These are phyloP conservation scores for Clonostachys sp. DNA, from an alignment of 2,329 filamentous ascomycete genomes.

Conservation along the genomic window DNA sequence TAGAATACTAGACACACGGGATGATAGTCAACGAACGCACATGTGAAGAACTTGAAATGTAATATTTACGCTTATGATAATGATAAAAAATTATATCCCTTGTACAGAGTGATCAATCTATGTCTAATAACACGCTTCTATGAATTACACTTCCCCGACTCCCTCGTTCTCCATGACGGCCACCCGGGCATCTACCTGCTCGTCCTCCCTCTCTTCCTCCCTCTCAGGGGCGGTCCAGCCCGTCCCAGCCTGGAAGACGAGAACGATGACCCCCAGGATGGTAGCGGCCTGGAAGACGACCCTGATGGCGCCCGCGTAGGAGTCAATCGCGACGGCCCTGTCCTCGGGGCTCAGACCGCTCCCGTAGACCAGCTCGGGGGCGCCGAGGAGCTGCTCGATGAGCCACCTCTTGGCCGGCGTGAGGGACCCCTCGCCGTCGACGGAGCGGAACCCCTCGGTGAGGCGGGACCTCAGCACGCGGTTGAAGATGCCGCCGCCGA, in stretches of 20 bases:
- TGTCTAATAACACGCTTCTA: too few species aligned
- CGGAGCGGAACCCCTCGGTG: slow-evolving; percentile 46
- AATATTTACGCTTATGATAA: too few species aligned
- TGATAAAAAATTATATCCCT: too few species aligned
- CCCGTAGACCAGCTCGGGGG: slow-evolving; percentile 43
- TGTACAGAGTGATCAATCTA: too few species aligned
- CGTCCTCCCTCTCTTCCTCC: slow-evolving; percentile 42
- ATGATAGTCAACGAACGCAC: too few species aligned
- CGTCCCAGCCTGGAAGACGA: slow-evolving; percentile 42
- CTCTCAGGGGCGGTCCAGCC: slow-evolving; percentile 47
- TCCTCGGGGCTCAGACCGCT: slow-evolving; percentile 33
- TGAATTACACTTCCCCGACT: slow-evolving; percentile 17
- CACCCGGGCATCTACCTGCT: slow-evolving; percentile 18
- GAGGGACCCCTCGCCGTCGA: slow-evolving; percentile 31
- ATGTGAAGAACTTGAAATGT: too few species aligned
- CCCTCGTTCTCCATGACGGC: slow-evolving; percentile 19
- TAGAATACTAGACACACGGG: too few species aligned
- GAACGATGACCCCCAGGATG: slow-evolving; percentile 32
- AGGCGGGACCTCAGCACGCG: slow-evolving; percentile 54
- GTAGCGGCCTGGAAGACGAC: slow-evolving; percentile 44
- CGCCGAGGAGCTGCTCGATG: slow-evolving; percentile 42
- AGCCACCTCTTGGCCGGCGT: slow-evolving; percentile 27
- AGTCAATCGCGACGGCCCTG: slow-evolving; percentile 35
- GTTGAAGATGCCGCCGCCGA: slow-evolving; percentile 72
- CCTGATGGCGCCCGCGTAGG: slow-evolving; percentile 39